Base-by-base conservation (phyloP, 805 yeast genomes). In the Candida caryicola region DNA sequence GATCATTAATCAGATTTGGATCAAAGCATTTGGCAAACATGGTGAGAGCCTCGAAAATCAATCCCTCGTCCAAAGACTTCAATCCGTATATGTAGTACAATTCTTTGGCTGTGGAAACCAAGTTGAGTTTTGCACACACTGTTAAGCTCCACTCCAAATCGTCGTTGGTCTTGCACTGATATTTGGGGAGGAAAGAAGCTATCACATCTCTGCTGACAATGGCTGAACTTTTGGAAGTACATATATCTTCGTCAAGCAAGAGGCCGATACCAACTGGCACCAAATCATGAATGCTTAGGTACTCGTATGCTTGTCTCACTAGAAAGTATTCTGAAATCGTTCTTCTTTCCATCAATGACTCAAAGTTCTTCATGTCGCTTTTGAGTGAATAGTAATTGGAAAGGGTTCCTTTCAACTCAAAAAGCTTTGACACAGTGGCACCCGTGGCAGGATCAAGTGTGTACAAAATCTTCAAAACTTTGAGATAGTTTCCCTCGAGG, bases 141-240 rank as follows among this genome's bases (percentile, higher is more conserved):
- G 86, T 76, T 36, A 85, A 62, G 31, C 82, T 75, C 91, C 91
- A 85, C 57, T 85, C 93, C 44, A 82, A 69, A 54, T 85, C 95
- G 54, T 84, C 90, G 52, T 81, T 82, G 6, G 81, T 80, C 37
- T 72, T 62, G 51, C 79, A 80, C 31, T 79, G 69, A 52, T 68
- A 84, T 16, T 70, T 71, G 4, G 87, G 86, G 25, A 85, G 60
- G 33, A 76, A 69, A 42, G 77, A 80, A 3, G 77, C 71, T 25
- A 85, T 69, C 1, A 76, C 70, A 12, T 49, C 43, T 31, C 49
- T 52, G 33, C 55, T 51, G 16, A 45, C 43, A 10, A 60, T 60
- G 36, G 68, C 55, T 2, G 76, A 57, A 15, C 62, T 62, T 9
- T 65, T 54, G n/a, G 73, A 70, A 14, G 72, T 71, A 8, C 77